Evolutionary conservation across 2,329 filamentous ascomycete species (phyloP).

Genomic region (Cryphonectria naterciae): DNA sequence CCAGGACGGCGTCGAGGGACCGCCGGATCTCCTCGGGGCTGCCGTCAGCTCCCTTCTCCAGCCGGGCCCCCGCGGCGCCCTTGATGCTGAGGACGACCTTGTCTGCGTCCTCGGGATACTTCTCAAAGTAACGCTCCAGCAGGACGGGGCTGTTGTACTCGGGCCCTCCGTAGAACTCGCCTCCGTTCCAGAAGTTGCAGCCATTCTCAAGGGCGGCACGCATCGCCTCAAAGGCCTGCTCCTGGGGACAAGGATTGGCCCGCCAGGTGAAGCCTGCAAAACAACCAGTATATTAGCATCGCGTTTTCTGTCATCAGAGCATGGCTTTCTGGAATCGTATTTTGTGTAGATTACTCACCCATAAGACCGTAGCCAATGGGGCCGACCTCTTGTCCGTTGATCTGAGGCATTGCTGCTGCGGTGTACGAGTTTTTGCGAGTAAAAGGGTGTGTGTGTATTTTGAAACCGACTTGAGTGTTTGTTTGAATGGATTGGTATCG

Average conservation of each 20-base stretch:
- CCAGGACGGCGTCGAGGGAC: slow-evolving; percentile 61
- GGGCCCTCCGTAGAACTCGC: slow-evolving; percentile 66
- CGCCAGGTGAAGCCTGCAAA: slow-evolving; percentile 50
- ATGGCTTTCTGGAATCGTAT: background rate
- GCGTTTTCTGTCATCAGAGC: slow-evolving; percentile 1
- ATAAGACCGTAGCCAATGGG: slow-evolving; percentile 39
- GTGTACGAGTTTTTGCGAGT: no score
- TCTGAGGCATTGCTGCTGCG: slow-evolving; percentile 34
- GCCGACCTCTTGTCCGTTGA: slow-evolving; percentile 37
- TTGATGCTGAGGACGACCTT: slow-evolving; percentile 69
- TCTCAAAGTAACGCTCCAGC: slow-evolving; percentile 64
- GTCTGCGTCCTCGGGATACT: slow-evolving; percentile 65
- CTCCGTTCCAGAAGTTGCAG: slow-evolving; percentile 63
- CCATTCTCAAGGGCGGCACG: slow-evolving; percentile 53
- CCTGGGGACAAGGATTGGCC: slow-evolving; percentile 43
- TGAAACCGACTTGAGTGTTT: no score
- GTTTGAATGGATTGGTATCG: background rate
- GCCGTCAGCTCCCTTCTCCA: slow-evolving; percentile 47
- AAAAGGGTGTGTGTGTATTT: no score
- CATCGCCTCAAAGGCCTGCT: slow-evolving; percentile 59
- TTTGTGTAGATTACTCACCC: slow-evolving; percentile 31
- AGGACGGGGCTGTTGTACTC: slow-evolving; percentile 62
- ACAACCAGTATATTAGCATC: background rate
- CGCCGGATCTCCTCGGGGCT: slow-evolving; percentile 57
- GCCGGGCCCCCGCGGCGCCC: slow-evolving; percentile 50